These are phyloP conservation scores for Rhodamnia rubescens DNA, from an alignment of 345 rosid genomes.

Conservation along the genomic window DNA sequence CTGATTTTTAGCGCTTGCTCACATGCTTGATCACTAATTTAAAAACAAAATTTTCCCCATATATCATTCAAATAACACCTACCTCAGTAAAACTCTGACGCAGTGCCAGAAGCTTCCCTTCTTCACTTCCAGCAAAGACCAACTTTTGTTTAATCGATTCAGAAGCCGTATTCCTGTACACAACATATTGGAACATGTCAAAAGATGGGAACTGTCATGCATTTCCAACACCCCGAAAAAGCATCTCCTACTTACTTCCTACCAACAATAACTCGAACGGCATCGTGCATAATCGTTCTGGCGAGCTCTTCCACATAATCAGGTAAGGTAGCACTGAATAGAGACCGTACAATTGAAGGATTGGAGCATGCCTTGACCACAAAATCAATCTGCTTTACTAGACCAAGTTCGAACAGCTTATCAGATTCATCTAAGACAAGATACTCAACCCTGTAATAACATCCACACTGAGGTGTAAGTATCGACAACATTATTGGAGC, in stretches of 20 bases:
- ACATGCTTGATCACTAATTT: neutral
- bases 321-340: conserved; percentile 97
- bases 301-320: conserved; percentile 95
- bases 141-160: conserved; percentile 77
- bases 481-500: neutral
- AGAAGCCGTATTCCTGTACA: conserved; percentile 75
- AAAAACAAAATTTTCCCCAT: neutral
- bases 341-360: conserved; percentile 67
- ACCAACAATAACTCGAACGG: conserved; percentile 85
- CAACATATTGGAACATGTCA: neutral
- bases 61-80: conserved; percentile 3
- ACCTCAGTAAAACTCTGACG: conserved; percentile 94
- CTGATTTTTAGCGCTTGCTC: neutral
- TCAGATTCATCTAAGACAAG: conserved; percentile 97
- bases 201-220: neutral
- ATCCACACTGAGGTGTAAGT: neutral
- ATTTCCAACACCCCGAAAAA: neutral
- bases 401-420: conserved; percentile 87
- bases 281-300: conserved; percentile 91
- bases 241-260: conserved; percentile 52
- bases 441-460: conserved; percentile 61
- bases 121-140: conserved; percentile 86
- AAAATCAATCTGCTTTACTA: conserved; percentile 78
- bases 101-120: conserved; percentile 87
- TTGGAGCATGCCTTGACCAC: conserved; percentile 91